Evolutionary conservation across 257 asterid species (phyloP).

Genomic region (Verbena officinalis): DNA sequence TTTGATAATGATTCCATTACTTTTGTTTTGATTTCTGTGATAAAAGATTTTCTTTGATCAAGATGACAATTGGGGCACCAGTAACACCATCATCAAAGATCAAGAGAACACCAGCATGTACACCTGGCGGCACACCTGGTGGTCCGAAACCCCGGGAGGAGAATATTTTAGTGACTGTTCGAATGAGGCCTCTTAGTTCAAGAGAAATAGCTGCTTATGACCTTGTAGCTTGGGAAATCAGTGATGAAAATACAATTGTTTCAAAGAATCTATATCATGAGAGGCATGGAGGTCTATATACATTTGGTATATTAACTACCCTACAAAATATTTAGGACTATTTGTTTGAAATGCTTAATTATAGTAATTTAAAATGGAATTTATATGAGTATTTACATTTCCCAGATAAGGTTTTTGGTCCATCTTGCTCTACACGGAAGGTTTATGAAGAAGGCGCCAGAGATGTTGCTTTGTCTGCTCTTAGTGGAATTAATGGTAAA

Average conservation of each 20-base stretch:
- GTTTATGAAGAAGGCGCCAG: conserved; percentile 93
- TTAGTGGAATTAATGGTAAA: conserved; percentile 88
- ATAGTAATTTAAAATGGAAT: neutral
- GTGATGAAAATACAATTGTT: conserved; percentile 61
- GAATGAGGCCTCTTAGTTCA: conserved; percentile 85
- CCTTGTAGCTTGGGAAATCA: conserved; percentile 85
- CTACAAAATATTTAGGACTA: neutral
- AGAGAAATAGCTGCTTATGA: conserved; percentile 87
- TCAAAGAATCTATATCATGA: conserved; percentile 86
- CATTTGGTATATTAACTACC: conserved; percentile 56
- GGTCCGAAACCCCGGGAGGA: conserved; percentile 70
- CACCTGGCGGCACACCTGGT: conserved; percentile 82
- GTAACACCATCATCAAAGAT: conserved; percentile 71
- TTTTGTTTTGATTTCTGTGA: conserved; percentile 22
- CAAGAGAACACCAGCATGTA: conserved; percentile 61
- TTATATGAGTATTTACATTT: conserved; percentile 11
- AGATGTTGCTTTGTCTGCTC: conserved; percentile 91
- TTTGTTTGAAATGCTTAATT: neutral
- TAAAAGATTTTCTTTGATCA: conserved; percentile 33
- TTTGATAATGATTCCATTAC: conserved; percentile 1
- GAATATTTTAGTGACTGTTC: conserved; percentile 85
- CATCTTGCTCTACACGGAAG: conserved; percentile 58
- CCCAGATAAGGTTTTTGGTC: conserved; percentile 87
- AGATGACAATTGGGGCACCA: conserved; percentile 63
- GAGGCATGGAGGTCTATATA: conserved; percentile 63